Evolutionary conservation across 768 basidiomycete genomes (phyloP), one percentile per base, ranked within the genome.

Genomic region (Russula sp.): DNA sequence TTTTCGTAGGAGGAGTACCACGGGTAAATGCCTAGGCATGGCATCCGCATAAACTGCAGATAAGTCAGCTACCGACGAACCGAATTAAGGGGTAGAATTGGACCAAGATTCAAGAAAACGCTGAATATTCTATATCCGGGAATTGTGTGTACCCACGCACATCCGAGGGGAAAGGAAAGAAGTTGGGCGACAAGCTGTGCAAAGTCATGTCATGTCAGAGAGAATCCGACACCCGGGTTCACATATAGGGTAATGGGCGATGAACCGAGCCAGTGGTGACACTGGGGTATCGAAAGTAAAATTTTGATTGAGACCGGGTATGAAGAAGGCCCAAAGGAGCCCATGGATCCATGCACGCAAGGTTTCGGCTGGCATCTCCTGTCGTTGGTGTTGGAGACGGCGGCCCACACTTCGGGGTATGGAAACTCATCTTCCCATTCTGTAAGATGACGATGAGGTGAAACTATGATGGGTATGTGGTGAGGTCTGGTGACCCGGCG

Each of bases 351-450:
- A 90, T 3, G 84, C 81, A 36, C 90, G 85, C 49, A 91, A 50
- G 0, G 89, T 90, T 40, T 77, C 78, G 8, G 81, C 82, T 9
- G 84, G 82, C 64, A 89, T 84, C 49, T 77, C 75, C 40, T 81
- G 72, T 89, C 88, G 70, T 90, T 88, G 3, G 84, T 86, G 70
- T 86, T 87, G 59, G 86, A 82, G 22, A 88, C 87, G 52, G 89
- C 88, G 9, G 87, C 84, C 51, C 89, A 83, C 14, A 90, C 89
- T 72, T 93, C 91, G 7, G 88, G 89, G 71, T 93, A 93, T 5
- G 91, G 91, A 3, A 89, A 91, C 72, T 92, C 91, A 67, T 92
- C 88, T 71, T 82, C 81, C 68, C 68, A 69, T 44, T 69, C 68
- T 69, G 22, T 11, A 11, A 14, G 24, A 20, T 30, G 28, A 30